A percentile compares a stretch with the other conserved stretches of the same genome.
Evolutionary conservation across 1,284 basidiomycete species (phyloP).

Genomic region (Ustilago shanxiensis): DNA sequence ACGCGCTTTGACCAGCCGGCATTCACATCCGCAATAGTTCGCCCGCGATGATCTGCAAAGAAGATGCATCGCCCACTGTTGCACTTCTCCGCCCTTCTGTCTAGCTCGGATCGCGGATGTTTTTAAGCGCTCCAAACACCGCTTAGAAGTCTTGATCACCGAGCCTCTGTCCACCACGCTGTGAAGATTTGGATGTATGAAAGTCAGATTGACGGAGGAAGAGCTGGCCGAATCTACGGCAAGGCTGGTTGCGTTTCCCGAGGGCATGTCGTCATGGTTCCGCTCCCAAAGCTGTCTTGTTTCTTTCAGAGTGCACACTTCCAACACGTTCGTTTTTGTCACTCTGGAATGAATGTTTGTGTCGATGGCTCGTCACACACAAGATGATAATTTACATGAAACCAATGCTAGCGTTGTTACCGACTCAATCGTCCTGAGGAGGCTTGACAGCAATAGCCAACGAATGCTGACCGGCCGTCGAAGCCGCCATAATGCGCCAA

Average conservation of each 20-base stretch:
- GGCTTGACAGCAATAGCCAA: constrained; percentile 69
- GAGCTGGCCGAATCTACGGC: neutral
- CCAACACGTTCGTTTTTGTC: neutral
- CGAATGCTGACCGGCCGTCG: constrained; percentile 73
- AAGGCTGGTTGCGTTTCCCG: neutral
- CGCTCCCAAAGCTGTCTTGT: neutral
- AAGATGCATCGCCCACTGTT: too few relatives aligned
- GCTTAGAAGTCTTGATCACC: too few relatives aligned
- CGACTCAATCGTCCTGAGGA: constrained; percentile 48
- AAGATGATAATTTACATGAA: neutral
- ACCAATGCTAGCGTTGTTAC: neutral
- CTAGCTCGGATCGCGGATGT: neutral
- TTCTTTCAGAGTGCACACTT: neutral
- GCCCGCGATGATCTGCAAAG: neutral
- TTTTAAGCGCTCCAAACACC: too few relatives aligned
- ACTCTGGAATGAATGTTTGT: neutral
- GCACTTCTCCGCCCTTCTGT: neutral
- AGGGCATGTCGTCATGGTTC: neutral
- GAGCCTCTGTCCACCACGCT: too few relatives aligned
- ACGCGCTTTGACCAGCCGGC: constrained; percentile 1
- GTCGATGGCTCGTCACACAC: neutral
- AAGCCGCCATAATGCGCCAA: constrained; percentile 71
- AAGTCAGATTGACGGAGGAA: neutral
- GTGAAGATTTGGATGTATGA: too few relatives aligned
- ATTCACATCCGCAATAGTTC: neutral